Conservation (phyloP, 2,329 filamentous ascomycete species). For the Paecilomyces fulvus region DNA sequence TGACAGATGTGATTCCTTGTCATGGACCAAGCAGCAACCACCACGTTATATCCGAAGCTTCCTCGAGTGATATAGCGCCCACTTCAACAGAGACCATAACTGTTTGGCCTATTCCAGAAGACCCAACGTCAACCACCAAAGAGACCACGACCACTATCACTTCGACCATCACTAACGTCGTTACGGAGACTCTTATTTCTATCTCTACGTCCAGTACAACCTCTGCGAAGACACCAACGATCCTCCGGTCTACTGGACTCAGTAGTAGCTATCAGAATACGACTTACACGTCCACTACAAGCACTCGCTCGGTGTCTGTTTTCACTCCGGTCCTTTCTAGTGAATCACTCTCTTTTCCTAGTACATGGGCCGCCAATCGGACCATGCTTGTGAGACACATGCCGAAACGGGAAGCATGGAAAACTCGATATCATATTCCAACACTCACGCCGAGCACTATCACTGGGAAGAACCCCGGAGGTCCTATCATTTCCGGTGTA, state of each 20-base stretch:
- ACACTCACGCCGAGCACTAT: not conserved
- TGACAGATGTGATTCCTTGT: not conserved
- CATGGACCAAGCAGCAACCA: not conserved
- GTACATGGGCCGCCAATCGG: not conserved
- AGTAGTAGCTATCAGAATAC: not conserved
- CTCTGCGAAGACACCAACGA: not conserved
- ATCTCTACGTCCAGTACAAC: not conserved
- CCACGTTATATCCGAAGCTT: not conserved
- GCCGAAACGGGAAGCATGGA: not conserved
- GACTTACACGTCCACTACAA: not conserved
- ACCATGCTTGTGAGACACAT: not conserved
- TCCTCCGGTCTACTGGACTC: not conserved
- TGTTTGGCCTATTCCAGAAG: not conserved
- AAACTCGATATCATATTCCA: not conserved
- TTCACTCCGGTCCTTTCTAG: not conserved
- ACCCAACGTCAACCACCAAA: not conserved
- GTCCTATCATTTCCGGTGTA: not conserved
- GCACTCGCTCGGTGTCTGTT: not conserved
- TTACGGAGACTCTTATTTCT: not conserved
- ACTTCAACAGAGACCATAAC: not conserved
- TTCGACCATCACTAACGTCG: not conserved
- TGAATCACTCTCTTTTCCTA: not conserved
- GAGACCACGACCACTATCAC: not conserved
- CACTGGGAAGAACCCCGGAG: not conserved
- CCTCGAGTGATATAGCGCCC: not conserved